These are phyloP conservation scores for Ophiocordyceps sinensis DNA, from an alignment of 2,329 filamentous ascomycete species.

Conservation along the genomic window DNA sequence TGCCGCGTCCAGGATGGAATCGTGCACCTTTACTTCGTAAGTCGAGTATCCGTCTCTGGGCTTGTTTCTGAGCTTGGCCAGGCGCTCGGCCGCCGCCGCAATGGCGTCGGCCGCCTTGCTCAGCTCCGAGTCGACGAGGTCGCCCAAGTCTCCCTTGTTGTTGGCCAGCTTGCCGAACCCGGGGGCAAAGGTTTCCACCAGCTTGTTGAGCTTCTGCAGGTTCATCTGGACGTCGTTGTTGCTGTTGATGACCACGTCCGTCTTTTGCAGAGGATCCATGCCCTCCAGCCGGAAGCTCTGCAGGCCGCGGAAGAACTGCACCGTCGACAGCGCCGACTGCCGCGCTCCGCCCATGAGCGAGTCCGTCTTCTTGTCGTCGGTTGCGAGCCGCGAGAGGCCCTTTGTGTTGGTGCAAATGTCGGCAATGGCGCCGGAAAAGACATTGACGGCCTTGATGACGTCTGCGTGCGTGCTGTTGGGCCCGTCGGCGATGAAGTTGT, in stretches of 20 bases:
- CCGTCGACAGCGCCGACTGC: conserved; percentile 70
- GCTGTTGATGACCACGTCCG: conserved; percentile 92
- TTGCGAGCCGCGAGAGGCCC: conserved; percentile 81
- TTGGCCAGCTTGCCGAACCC: conserved; percentile 69
- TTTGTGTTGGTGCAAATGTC: conserved; percentile 96
- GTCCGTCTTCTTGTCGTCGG: conserved; percentile 89
- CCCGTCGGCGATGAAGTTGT: conserved; percentile 95
- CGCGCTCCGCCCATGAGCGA: conserved; percentile 70
- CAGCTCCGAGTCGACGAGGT: conserved; percentile 83
- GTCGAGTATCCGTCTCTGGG: conserved; percentile 91
- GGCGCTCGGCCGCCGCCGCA: conserved; percentile 74
- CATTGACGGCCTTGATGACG: conserved; percentile 82
- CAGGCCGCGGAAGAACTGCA: conserved; percentile 88
- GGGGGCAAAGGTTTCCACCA: conserved; percentile 82
- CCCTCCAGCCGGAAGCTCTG: conserved; percentile 90
- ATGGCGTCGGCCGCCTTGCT: conserved; percentile 92
- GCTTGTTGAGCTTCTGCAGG: conserved; percentile 82
- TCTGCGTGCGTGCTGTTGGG: conserved; percentile 81
- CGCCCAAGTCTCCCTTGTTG: conserved; percentile 75
- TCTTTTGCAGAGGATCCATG: conserved; percentile 82
- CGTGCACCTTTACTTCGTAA: conserved; percentile 91
- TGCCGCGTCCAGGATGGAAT: conserved; percentile 85
- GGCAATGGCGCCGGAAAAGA: conserved; percentile 78
- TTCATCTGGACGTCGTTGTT: conserved; percentile 94
- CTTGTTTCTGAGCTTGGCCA: conserved; percentile 90